Evolutionary conservation across 2,329 filamentous ascomycete species (phyloP).

Genomic region (Xylaria arbuscula): DNA sequence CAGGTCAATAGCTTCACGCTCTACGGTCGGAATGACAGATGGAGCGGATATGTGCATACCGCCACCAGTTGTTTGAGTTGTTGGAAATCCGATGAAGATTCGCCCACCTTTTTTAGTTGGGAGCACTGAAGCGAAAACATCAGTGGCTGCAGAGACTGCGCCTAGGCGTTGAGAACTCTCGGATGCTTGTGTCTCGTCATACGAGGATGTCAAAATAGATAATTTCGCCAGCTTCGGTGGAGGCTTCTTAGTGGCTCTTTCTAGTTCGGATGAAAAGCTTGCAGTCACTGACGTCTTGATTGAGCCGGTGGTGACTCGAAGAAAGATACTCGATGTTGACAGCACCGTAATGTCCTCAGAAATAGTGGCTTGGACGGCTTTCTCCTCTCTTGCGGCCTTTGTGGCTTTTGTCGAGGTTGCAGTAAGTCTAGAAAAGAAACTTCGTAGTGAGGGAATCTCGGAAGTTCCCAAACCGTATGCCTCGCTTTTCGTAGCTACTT

Average conservation of each 20-base stretch:
- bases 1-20: constrained; percentile 94
- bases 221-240: constrained; percentile 89
- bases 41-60: constrained; percentile 95
- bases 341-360: constrained; percentile 77
- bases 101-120: constrained; percentile 87
- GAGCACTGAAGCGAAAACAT: constrained; percentile 90
- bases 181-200: constrained; percentile 80
- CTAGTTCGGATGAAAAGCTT: constrained; percentile 84
- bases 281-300: constrained; percentile 80
- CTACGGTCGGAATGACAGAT: constrained; percentile 95
- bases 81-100: constrained; percentile 98
- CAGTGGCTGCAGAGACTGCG: constrained; percentile 67
- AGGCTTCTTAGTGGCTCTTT: constrained; percentile 96
- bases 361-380: constrained; percentile 69
- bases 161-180: constrained; percentile 61
- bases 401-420: constrained; percentile 62
- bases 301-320: constrained; percentile 86
- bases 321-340: constrained; percentile 83
- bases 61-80: constrained; percentile 94
- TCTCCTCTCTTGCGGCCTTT: constrained; percentile 72
- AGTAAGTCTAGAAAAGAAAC: constrained; percentile 84
- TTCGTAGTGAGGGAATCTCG: constrained; percentile 73
- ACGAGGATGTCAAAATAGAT: constrained; percentile 89
- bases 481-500: constrained; percentile 60
- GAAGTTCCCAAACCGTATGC: constrained; percentile 61